Evolutionary conservation across 441 rosid genomes (phyloP).

Genomic region (Monsonia emarginata): DNA sequence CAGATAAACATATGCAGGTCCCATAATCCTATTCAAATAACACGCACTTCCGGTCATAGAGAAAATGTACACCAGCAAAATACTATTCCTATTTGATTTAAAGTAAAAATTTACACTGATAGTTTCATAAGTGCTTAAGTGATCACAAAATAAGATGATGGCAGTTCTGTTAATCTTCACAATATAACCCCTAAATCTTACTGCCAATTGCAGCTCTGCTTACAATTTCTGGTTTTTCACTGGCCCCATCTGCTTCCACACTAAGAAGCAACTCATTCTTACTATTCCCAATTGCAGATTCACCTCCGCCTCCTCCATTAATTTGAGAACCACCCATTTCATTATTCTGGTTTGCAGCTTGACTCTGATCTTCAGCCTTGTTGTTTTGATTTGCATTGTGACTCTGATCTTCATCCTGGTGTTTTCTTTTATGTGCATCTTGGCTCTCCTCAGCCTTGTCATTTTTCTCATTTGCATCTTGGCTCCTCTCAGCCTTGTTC

Average conservation of each 20-base stretch:
- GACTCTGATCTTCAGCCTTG: not conserved
- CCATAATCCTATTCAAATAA: no score
- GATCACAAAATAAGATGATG: not conserved
- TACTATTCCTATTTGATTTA: not conserved
- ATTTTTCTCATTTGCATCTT: conserved; percentile 19
- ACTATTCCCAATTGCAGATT: conserved; percentile 18
- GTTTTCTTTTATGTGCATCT: not conserved
- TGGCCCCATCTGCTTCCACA: conserved; percentile 10
- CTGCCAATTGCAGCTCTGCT: conserved; percentile 19
- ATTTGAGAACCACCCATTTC: conserved; percentile 11
- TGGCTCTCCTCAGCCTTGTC: not conserved
- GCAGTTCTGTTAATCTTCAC: conserved; percentile 12
- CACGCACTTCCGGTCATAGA: no score
- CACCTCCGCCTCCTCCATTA: conserved; percentile 13
- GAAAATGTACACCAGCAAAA: not conserved
- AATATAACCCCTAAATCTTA: conserved; percentile 11
- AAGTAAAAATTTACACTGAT: conserved; percentile 19
- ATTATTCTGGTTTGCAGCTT: not conserved
- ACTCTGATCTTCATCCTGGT: not conserved
- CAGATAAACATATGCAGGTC: no score
- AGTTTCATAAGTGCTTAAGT: conserved; percentile 7
- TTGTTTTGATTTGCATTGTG: not conserved
- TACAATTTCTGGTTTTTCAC: conserved; percentile 26
- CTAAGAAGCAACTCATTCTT: conserved; percentile 3
- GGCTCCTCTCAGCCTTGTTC: conserved; percentile 11